Percentiles rank a stretch among this genome's conserved stretches.
These are phyloP conservation scores for Debaryomycetaceae sp. DNA, from an alignment of 1,139 yeast genomes.

Conservation along the genomic window DNA sequence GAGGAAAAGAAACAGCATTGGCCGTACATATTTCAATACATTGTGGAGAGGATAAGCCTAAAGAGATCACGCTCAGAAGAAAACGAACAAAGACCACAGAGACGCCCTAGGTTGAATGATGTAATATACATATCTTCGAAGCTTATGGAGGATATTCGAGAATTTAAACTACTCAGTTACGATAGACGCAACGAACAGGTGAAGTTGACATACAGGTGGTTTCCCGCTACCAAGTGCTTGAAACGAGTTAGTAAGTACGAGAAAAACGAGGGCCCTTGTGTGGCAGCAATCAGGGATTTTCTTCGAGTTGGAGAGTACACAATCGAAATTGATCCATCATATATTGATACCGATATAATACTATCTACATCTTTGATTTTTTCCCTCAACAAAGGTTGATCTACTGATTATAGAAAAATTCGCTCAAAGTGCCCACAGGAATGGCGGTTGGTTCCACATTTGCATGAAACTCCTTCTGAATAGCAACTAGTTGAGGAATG, in stretches of 20 bases:
- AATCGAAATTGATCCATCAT: constrained; percentile 3
- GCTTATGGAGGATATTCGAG: constrained; percentile 8
- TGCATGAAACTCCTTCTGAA: constrained; percentile 31
- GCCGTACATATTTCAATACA: constrained; percentile 1
- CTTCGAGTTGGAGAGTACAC: constrained; percentile 1
- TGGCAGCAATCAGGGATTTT: constrained; percentile 1
- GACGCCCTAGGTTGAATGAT: constrained; percentile 3
- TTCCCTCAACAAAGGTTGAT: constrained; percentile 1
- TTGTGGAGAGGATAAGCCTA: constrained; percentile 1
- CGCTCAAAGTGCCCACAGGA: constrained; percentile 34
- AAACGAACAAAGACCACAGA: neutral
- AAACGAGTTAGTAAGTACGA: constrained; percentile 4
- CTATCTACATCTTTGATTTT: constrained; percentile 8
- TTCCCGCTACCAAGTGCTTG: constrained; percentile 4
- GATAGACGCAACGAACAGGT: constrained; percentile 2
- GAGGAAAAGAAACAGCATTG: neutral
- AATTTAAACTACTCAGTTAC: constrained; percentile 5
- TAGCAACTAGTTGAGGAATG: constrained; percentile 26
- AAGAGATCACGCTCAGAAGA: neutral
- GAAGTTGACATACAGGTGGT: constrained; percentile 9
- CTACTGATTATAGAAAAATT: constrained; percentile 23
- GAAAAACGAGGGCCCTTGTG: neutral
- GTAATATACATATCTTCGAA: constrained; percentile 13
- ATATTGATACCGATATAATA: constrained; percentile 6
- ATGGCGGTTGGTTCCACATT: constrained; percentile 32